Conservation (phyloP, 306 rosid genomes). For the Datisca glomerata region DNA sequence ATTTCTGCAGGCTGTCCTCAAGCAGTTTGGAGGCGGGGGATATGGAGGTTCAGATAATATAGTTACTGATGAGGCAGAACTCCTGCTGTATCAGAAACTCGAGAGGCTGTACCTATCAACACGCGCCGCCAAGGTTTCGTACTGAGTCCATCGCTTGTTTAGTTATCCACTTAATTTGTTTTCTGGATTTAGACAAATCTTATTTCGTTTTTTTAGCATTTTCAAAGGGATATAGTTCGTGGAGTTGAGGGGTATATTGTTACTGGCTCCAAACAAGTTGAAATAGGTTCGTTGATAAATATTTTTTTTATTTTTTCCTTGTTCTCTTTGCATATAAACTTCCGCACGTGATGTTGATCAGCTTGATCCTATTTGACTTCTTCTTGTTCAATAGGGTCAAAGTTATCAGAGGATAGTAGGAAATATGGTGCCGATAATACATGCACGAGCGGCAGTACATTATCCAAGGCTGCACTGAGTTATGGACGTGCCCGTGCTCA, state of each 20-base stretch:
- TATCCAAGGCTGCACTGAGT: slow-evolving; percentile 69
- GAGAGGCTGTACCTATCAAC: slow-evolving; percentile 95
- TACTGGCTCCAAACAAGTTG: slow-evolving; percentile 95
- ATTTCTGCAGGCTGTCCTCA: slow-evolving; percentile 70
- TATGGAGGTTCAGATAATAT: slow-evolving; percentile 89
- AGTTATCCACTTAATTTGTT: slow-evolving; percentile 1
- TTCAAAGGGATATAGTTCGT: slow-evolving; percentile 97
- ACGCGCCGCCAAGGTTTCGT: slow-evolving; percentile 85
- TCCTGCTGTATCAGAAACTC: slow-evolving; percentile 81
- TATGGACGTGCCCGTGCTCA: slow-evolving; percentile 83
- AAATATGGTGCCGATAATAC: slow-evolving; percentile 92
- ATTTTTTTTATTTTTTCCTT: too few species aligned
- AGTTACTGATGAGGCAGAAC: slow-evolving; percentile 73
- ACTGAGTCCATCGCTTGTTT: slow-evolving; percentile 14
- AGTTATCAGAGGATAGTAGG: slow-evolving; percentile 93
- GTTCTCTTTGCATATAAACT: too few species aligned
- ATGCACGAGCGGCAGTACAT: slow-evolving; percentile 78
- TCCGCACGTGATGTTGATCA: slow-evolving; percentile 4
- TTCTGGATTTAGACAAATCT: slow-evolving; percentile 10
- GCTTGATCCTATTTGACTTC: slow-evolving; percentile 14
- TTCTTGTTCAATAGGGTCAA: slow-evolving; percentile 58
- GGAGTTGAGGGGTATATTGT: slow-evolving; percentile 96
- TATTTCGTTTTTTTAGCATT: slow-evolving; percentile 46
- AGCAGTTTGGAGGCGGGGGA: slow-evolving; percentile 96
- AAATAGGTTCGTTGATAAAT: slow-evolving; percentile 48